Percentiles rank a stretch among this genome's conserved stretches.
Evolutionary conservation across 2,329 filamentous ascomycete genomes (phyloP).

Genomic region (Fusarium camptoceras): DNA sequence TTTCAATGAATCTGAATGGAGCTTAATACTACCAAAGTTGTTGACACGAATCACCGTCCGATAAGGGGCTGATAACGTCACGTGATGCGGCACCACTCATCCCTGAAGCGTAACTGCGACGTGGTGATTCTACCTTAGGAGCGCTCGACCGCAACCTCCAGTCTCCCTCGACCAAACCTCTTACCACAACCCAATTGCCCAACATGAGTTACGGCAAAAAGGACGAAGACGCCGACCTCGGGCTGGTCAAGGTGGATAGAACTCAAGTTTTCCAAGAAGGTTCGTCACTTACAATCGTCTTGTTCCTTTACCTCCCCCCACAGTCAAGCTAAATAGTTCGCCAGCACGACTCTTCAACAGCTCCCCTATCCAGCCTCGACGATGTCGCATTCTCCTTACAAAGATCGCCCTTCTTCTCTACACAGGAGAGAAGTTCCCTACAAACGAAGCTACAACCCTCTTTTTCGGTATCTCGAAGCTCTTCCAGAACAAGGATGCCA

Average conservation of each 20-base stretch:
- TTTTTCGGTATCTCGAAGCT: constrained; percentile 99
- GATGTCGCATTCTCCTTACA: constrained; percentile 96
- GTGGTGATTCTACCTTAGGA: constrained; percentile 53
- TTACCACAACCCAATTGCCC: constrained; percentile 55
- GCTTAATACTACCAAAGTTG: constrained; percentile 37
- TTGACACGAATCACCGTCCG: constrained; percentile 45
- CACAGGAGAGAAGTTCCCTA: constrained; percentile 96
- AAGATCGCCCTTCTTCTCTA: constrained; percentile 97
- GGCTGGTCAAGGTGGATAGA: constrained; percentile 96
- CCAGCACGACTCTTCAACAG: constrained; percentile 97
- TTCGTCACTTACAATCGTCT: constrained; percentile 59
- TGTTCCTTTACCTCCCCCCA: constrained; percentile 46
- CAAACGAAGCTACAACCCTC: constrained; percentile 95
- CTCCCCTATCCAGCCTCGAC: constrained; percentile 94
- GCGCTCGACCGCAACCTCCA: constrained; percentile 50
- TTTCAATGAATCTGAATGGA: not conserved
- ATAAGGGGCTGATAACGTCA: constrained; percentile 49
- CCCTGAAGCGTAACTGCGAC: constrained; percentile 53
- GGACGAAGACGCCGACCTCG: constrained; percentile 95
- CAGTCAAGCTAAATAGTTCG: constrained; percentile 52
- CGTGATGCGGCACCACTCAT: constrained; percentile 49
- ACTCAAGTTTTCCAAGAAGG: constrained; percentile 99
- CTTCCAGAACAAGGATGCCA: constrained; percentile 99
- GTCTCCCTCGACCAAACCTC: constrained; percentile 50
- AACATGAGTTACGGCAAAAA: constrained; percentile 98